Evolutionary conservation across 345 rosid genomes (phyloP).

Genomic region (Iberis pinnata): DNA sequence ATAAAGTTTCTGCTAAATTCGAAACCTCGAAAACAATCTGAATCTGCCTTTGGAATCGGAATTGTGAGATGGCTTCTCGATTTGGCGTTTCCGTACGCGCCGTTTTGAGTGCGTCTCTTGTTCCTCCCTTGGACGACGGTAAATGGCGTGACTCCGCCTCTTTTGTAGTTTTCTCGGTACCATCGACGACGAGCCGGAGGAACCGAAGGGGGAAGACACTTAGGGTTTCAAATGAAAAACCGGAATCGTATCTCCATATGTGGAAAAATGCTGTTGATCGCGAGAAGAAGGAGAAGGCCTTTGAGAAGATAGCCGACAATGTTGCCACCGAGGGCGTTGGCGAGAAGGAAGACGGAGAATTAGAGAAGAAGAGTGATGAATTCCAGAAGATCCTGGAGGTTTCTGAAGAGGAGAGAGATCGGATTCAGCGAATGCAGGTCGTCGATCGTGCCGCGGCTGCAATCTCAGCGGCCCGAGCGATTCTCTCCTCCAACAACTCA

Average conservation of each 20-base stretch:
- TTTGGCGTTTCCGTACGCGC: slow-evolving; percentile 36
- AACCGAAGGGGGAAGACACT: slow-evolving; percentile 15
- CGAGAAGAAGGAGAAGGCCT: slow-evolving; percentile 56
- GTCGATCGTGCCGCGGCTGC: slow-evolving; percentile 83
- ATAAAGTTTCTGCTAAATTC: neutral
- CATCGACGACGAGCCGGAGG: neutral
- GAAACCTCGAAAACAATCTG: neutral
- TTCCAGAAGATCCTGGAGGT: slow-evolving; percentile 63
- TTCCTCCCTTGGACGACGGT: slow-evolving; percentile 2
- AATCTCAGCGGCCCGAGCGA: slow-evolving; percentile 62
- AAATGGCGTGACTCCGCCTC: neutral
- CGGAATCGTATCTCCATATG: slow-evolving; percentile 66
- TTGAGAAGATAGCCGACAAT: slow-evolving; percentile 42
- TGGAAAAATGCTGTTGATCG: slow-evolving; percentile 78
- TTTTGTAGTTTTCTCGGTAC: slow-evolving; percentile 4
- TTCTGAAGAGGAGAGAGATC: slow-evolving; percentile 68
- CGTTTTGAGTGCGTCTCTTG: slow-evolving; percentile 22
- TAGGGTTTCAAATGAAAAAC: slow-evolving; percentile 38
- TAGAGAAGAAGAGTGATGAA: slow-evolving; percentile 70
- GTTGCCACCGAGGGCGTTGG: neutral
- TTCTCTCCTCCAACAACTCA: slow-evolving; percentile 38
- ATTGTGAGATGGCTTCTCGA: slow-evolving; percentile 38
- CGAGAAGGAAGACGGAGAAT: slow-evolving; percentile 21
- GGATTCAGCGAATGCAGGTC: slow-evolving; percentile 73
- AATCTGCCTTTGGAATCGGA: neutral